These are phyloP conservation scores for Epichloe brachyelytri DNA, from an alignment of 2,329 filamentous ascomycete species.

Conservation along the genomic window DNA sequence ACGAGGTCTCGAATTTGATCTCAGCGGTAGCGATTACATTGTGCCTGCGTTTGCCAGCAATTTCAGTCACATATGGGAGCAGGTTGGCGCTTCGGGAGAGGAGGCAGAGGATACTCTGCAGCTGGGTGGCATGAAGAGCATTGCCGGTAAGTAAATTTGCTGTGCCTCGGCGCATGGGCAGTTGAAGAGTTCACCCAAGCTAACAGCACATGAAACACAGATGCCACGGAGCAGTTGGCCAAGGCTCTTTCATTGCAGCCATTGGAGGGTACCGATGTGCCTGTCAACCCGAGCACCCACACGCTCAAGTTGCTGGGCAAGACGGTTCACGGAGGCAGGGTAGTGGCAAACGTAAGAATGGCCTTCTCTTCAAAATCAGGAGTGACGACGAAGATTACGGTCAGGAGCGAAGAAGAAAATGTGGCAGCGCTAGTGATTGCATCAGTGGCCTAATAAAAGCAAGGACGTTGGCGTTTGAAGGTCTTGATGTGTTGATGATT, in stretches of 20 bases:
- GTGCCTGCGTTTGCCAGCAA: slow-evolving; percentile 87
- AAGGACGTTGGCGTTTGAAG: slow-evolving; percentile 22
- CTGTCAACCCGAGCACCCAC: slow-evolving; percentile 78
- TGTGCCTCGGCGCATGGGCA: not conserved
- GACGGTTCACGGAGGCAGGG: slow-evolving; percentile 79
- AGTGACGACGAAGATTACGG: slow-evolving; percentile 90
- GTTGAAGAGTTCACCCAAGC: not conserved
- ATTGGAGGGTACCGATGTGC: slow-evolving; percentile 85
- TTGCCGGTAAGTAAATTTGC: slow-evolving; percentile 55
- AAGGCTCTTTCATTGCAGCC: slow-evolving; percentile 83
- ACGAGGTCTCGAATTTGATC: slow-evolving; percentile 86
- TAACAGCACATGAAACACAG: slow-evolving; percentile 32
- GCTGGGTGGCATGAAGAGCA: slow-evolving; percentile 77
- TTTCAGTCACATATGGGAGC: slow-evolving; percentile 93
- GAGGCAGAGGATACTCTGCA: slow-evolving; percentile 86
- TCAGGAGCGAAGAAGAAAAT: slow-evolving; percentile 84
- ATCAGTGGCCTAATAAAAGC: slow-evolving; percentile 55
- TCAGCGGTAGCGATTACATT: slow-evolving; percentile 86
- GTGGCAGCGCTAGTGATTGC: slow-evolving; percentile 75
- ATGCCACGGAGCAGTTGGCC: slow-evolving; percentile 84
- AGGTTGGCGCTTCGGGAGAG: slow-evolving; percentile 77
- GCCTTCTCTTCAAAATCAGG: slow-evolving; percentile 85
- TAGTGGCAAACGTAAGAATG: slow-evolving; percentile 82
- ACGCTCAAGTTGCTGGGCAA: slow-evolving; percentile 94
- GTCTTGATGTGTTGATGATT: slow-evolving; percentile 22